Base-by-base conservation (phyloP, 2,329 filamentous ascomycete species). In the Colletotrichum abscissum region DNA sequence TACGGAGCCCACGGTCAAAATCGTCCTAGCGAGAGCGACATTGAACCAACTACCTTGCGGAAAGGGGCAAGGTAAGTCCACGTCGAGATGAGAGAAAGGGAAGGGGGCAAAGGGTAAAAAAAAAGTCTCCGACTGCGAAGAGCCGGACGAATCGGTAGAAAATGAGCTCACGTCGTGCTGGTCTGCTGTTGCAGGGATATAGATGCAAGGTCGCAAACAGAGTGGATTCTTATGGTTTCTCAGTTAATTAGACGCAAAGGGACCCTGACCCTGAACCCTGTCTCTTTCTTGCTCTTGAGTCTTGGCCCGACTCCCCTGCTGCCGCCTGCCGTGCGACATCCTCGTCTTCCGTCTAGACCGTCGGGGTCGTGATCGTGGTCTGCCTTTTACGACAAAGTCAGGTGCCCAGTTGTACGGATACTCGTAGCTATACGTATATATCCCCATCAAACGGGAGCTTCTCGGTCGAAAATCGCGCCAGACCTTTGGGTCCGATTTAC, bases 131-230 rank as follows among this genome's bases (percentile, higher is more conserved):
- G 60, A 52, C 7, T 54, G 11, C 30, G 38, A 72, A 60, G 38
- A 72, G 70, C 70, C 70, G 70, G 54, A 72, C 70, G 66, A 69
- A 72, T 72, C 70, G 70, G 70, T 60, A 72, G 66, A 69, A 64
- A 42, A 42, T 69, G 65, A 58, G 58, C 69, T 63, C 63, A 56
- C 57, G 22, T 62, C 33, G 63, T 30, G 19, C 58, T 58, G 38
- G 38, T 52, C 46, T 38, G 28, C 26, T 22, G 28, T 19, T 24
- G 30, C 35, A 30, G 52, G 65, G 58, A 58, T 69, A 19, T 57
- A 60, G 66, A 42, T 63, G 70, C 70, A 28, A 69, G 30, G 69
- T 69, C 16, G 70, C 55, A 73, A 35, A 63, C 59, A 63, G 58
- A 64, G 69, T 73, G 70, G 70, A 49, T 52, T 55, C n/a, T n/a